Evolutionary conservation across 2,329 filamentous ascomycete species (phyloP).

Genomic region (Aureobasidium sp.): DNA sequence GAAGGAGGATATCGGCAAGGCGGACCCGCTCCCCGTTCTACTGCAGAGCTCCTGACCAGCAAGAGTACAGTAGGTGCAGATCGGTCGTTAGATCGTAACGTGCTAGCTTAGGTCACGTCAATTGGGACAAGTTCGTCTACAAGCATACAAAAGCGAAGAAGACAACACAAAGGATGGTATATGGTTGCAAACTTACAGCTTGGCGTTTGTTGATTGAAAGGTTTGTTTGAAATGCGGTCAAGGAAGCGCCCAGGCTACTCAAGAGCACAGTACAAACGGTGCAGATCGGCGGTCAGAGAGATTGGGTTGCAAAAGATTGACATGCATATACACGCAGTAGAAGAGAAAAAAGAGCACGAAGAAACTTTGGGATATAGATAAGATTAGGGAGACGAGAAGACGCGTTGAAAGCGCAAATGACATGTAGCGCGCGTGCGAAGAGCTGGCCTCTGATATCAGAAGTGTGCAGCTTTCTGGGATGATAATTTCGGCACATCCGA

Average conservation of each 20-base stretch:
- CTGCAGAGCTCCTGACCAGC: slow-evolving; percentile 11
- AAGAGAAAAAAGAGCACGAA: background rate
- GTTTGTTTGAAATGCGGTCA: background rate
- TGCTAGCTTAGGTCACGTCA: slow-evolving; percentile 1
- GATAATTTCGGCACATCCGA: slow-evolving; percentile 9
- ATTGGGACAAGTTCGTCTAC: background rate
- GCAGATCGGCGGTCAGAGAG: background rate
- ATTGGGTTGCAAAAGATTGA: background rate
- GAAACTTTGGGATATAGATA: background rate
- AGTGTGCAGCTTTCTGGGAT: background rate
- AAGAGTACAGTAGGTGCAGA: slow-evolving; percentile 5
- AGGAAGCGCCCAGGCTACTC: background rate
- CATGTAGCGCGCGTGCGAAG: background rate
- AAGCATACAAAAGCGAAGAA: background rate
- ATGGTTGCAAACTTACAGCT: slow-evolving; percentile 3
- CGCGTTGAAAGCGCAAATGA: background rate
- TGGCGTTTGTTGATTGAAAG: slow-evolving; percentile 5
- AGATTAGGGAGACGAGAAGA: background rate
- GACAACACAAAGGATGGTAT: background rate
- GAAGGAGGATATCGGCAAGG: slow-evolving; percentile 1
- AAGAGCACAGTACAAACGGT: background rate
- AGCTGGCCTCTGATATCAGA: slow-evolving; percentile 6
- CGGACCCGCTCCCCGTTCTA: background rate
- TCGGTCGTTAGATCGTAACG: slow-evolving; percentile 8
- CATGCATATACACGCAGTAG: background rate